Evolutionary conservation across 805 yeast species (phyloP), one percentile per base, ranked within the genome.

Genomic region (Metschnikowia lochheadii): DNA sequence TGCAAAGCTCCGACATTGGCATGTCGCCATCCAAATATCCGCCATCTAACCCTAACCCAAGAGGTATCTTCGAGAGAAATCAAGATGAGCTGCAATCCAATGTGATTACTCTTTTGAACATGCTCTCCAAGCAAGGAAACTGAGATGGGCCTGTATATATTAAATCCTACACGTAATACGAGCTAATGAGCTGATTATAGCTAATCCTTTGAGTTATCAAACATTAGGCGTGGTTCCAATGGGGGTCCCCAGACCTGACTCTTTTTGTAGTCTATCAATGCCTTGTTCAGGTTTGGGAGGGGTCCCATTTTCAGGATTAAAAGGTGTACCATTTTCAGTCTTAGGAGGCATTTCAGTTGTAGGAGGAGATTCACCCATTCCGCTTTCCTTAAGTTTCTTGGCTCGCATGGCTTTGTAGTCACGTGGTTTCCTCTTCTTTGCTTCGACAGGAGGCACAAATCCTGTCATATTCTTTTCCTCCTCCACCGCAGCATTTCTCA

Each of bases 401-500:
- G 56, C 43, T 29, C 55, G 62, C 14, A 55, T 46, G 45, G 59
- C 64, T 20, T 56, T 58, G 32, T 42, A 41, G 11, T 69, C 72
- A 51, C 63, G 63, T 15, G 60, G 57, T 54, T 68, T 71, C 50
- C 76, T 58, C 60, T 72, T 73, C 48, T 66, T 71, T 14, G 48
- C 48, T 5, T 57, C 60, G 8, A 53, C 54, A 17, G 54, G 57
- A 4, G 63, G 54, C 40, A 58, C 51, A 11, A 68, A 58, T 13
- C 78, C 78, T 8, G 66, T 57, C 72, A 73, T 65, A 46, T 69
- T 70, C 63, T 67, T 78, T 57, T 83, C 88, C 60, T 78, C 79
- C 15, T 74, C 75, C 49, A 75, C 76, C 46, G 85, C 65, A 49
- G 80, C 83, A 42, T 73, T 72, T 57, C 95, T 75, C 37, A 86